These are phyloP conservation scores for Brassica incana DNA, from an alignment of 345 rosid species.

Conservation along the genomic window DNA sequence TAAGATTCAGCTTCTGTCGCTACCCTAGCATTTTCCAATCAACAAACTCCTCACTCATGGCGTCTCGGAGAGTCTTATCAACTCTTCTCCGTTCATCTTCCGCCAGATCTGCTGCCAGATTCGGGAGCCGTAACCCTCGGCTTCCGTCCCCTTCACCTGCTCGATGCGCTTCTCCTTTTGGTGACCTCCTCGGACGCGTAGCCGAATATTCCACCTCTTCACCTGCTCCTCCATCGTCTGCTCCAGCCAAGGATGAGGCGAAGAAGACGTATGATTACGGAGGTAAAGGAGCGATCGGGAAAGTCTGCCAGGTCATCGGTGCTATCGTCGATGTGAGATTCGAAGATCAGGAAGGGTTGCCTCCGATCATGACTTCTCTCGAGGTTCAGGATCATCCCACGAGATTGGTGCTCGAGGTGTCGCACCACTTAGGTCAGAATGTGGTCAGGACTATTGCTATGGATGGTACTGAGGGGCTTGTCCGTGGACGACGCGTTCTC, in stretches of 20 bases:
- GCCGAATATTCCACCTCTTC: constrained; percentile 72
- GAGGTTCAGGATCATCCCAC: constrained; percentile 74
- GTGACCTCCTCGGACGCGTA: constrained; percentile 58
- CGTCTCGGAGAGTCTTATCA: constrained; percentile 73
- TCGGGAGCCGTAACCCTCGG: constrained; percentile 30
- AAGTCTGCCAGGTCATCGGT: constrained; percentile 92
- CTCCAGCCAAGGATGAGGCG: constrained; percentile 42
- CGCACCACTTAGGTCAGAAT: constrained; percentile 92
- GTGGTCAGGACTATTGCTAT: constrained; percentile 90
- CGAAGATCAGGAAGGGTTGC: constrained; percentile 72
- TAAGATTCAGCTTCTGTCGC: too few relatives aligned
- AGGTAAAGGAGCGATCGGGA: constrained; percentile 85
- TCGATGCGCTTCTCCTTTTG: constrained; percentile 53
- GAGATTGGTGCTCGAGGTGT: constrained; percentile 87
- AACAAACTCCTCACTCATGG: constrained; percentile 46
- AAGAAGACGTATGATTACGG: constrained; percentile 71
- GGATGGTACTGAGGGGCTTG: constrained; percentile 92
- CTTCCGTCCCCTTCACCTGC: constrained; percentile 42
- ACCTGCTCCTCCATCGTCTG: constrained; percentile 47
- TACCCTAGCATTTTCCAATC: constrained; percentile 38
- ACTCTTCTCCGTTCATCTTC: constrained; percentile 75
- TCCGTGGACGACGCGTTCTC: constrained; percentile 78
- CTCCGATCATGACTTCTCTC: constrained; percentile 94
- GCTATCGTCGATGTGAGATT: constrained; percentile 95
- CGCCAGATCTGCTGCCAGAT: constrained; percentile 58